phyloP scores from a whole-genome alignment of 371 early-diverging fungal genomes.

The Lichtheimia ornata region DNA sequence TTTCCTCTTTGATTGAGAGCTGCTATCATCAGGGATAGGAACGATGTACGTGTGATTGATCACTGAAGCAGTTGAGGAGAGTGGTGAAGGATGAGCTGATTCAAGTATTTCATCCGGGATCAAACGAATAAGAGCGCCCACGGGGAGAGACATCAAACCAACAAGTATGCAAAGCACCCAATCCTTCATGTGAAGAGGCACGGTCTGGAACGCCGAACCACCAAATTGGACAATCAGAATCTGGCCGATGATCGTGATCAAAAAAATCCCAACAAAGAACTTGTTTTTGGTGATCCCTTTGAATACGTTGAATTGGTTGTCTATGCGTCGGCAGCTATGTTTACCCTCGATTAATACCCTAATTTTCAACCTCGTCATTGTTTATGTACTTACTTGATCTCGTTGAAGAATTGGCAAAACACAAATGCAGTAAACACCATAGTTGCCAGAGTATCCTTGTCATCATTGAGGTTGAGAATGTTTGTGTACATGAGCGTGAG shows the following conservation, averaged over 20 bases:
- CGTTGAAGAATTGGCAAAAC: slow-evolving; percentile 79
- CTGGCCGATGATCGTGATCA: slow-evolving; percentile 58
- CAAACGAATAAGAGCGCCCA: slow-evolving; percentile 71
- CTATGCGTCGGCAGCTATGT: slow-evolving; percentile 64
- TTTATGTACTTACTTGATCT: slow-evolving; percentile 53
- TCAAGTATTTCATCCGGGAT: slow-evolving; percentile 46
- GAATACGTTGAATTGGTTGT: slow-evolving; percentile 67
- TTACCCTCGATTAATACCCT: neutral
- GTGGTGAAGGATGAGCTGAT: too few species aligned
- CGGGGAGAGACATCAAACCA: slow-evolving; percentile 69
- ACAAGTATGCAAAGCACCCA: slow-evolving; percentile 71
- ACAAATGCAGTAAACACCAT: slow-evolving; percentile 81
- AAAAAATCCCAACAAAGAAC: slow-evolving; percentile 63
- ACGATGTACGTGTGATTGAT: too few species aligned
- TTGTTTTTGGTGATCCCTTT: slow-evolving; percentile 53
- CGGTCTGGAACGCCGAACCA: slow-evolving; percentile 62
- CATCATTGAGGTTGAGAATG: slow-evolving; percentile 20
- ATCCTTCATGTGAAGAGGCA: slow-evolving; percentile 46
- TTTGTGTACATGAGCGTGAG: slow-evolving; percentile 58
- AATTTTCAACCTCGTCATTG: neutral
- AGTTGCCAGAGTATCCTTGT: slow-evolving; percentile 50
- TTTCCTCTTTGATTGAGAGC: too few species aligned
- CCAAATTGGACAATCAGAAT: slow-evolving; percentile 65
- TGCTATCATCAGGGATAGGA: too few species aligned
- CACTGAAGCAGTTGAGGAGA: too few species aligned